Base-by-base conservation (phyloP, 768 basidiomycete genomes). In the Mycena vitilis region DNA sequence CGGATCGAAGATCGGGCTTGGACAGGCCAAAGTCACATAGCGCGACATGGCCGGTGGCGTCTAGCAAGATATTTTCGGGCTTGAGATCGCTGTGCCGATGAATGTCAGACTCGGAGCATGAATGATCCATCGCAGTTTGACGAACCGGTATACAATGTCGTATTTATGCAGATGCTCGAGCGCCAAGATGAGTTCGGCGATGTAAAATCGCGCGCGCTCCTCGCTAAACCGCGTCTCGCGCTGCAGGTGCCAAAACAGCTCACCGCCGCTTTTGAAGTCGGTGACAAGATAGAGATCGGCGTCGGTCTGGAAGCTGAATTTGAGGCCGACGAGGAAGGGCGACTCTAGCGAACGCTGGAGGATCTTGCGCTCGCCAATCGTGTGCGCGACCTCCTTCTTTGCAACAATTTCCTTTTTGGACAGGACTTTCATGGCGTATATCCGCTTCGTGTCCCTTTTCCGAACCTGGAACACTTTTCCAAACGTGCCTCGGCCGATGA, bases 391-490 rank as follows among this genome's bases (percentile, higher is more conserved):
- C 79, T 99, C 98, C 81, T 99, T 99, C 86, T 98, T 99, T 30
- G 95, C 96, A 62, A 99, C 90, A 74, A 99, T 99, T 81, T 99
- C 98, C 85, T 95, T 96, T 83, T 99, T 99, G 38, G 95, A 96
- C 45, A 99, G 87, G 64, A 99, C 95, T 77, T 99, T 99, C 97
- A 99, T 99, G 59, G 98, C 98, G 83, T 98, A 99, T 81, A 99
- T 99, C 53, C 98, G 94, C 79, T 95, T 94, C 48, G 98, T 99
- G 83, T 99, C 96, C 78, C 86, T 91, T 83, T 99, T 99, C 69
- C 98, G 94, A 56, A 99, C 98, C 80, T 99, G 98, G 86, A 98
- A 99, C 22, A 99, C 98, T 62, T 95, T 94, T 55, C 96, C 98
- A 78, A 99, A 99, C 0, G 98, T 99, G 2, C 98, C 98, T 56